Base-by-base conservation (phyloP, 495 filamentous ascomycete genomes). In the Clavariopsis aquatica region DNA sequence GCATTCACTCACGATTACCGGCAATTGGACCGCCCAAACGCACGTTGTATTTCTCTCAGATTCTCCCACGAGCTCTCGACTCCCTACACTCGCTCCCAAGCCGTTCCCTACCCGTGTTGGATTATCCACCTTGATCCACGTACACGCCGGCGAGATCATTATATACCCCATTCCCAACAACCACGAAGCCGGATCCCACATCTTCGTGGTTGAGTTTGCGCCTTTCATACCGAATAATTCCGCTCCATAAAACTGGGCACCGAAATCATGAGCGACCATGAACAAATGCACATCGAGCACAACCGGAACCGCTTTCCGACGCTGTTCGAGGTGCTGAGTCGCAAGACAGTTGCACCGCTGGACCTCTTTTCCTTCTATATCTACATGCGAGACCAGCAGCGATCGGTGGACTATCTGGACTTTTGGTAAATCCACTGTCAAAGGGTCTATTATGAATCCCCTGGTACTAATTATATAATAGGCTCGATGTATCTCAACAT, bases 321-420 rank as follows among this genome's bases (percentile, higher is more conserved):
- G 0, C 86, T 98, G 41, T 96, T 94, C 73, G 94, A 99, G 74
- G 94, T 98, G 38, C 81, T 99, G 38, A 95, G 91, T 69, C 85
- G 95, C 55, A 85, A 90, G 47, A 99, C 94, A 1, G 81, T 93
- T 20, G 87, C 95, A 47, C 94, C 94, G 0, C 93, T 98, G 38
- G 95, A 98, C 74, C 84, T 99, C 12, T 98, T 94, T 79, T 96
- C 93, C 1, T 98, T 98, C 81, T 98, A 98, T 81, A 98, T 99
- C 71, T 99, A 96, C 77, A 99, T 99, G 94, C 84, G 94, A 60
- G 95, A 99, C 75, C 92, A 97, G 78, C 93, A 98, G 73, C 85
- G 93, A 73, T 96, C 93, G 3, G 92, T 99, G 9, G 94, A 99
- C 71, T 98, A 98, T 70, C 81, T 99, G 15, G 94, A 99, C 75